Evolutionary conservation across 306 rosid genomes (phyloP), one percentile per base, ranked within the genome.

Genomic region (Acacia crassicarpa): DNA sequence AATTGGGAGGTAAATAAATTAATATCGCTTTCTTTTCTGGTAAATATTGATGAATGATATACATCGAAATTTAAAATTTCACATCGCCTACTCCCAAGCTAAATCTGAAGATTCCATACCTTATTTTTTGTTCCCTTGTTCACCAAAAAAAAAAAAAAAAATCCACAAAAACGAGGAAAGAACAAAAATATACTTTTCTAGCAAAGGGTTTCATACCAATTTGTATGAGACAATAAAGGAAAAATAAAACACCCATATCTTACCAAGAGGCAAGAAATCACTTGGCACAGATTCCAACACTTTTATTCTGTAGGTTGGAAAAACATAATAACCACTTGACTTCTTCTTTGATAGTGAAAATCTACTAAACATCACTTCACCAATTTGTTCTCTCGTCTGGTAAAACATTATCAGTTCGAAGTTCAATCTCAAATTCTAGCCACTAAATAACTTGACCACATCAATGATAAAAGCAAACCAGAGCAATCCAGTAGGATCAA

Each of bases 271-370:
- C 85, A 70, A 67, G 16, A 62, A 67, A 73, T 80, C 78, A 78
- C 33, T 80, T 30, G 80, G 78, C 82, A 81, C 76, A 85, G 88
- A 88, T 86, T 84, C 88, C 85, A 75, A 83, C 82, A 84, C 77
- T 75, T 80, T 80, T 53, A 32, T 45, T 78, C 83, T 63, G 58
- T 68, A 74, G 63, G 17, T 54, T 54, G 71, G 27, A 83, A 73
- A 66, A 63, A 45, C 5, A 44, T 49, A 63, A 68, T 0, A 48
- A 40, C 54, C 61, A 78, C 32, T 78, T 74, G 9, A 8, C 76
- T 78, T 78, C 9, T 51, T 67, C 7, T 51, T 67, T 61, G 62
- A 44, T 51, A 74, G 70, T 74, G 68, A 76, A 75, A 70, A 78
- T 40, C 76, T 35, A 81, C 83, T 81, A 70, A 38, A 63, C 19